Evolutionary conservation across 202 grass and related monocot species (phyloP).

Genomic region (Hordeum pubiflorum): DNA sequence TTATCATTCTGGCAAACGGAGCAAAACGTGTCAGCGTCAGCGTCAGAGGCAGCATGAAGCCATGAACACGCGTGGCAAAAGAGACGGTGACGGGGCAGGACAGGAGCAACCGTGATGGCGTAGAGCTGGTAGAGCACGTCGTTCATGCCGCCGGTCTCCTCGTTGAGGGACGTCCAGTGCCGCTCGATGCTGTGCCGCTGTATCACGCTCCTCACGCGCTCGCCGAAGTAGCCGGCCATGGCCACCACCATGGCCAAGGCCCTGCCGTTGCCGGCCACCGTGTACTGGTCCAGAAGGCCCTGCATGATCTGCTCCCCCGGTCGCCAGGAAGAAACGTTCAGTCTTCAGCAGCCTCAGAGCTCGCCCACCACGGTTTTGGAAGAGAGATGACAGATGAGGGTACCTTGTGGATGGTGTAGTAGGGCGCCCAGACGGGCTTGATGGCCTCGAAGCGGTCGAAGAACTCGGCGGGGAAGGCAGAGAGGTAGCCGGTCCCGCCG

Average conservation of each 20-base stretch:
- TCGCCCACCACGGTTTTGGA: neutral
- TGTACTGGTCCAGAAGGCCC: conserved; percentile 82
- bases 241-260: conserved; percentile 55
- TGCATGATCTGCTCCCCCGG: conserved; percentile 61
- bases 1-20: conserved; percentile 47
- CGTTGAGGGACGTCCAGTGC: conserved; percentile 83
- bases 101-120: conserved; percentile 46
- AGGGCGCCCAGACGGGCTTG: conserved; percentile 75
- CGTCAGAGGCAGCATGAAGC: neutral
- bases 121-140: conserved; percentile 95
- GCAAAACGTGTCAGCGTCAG: neutral
- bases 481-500: conserved; percentile 82
- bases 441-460: conserved; percentile 93
- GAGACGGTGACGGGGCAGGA: neutral
- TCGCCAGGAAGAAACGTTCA: neutral
- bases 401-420: conserved; percentile 97
- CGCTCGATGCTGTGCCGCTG: conserved; percentile 69
- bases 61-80: neutral
- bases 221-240: conserved; percentile 87
- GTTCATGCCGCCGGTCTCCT: conserved; percentile 98
- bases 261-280: conserved; percentile 48
- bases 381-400: neutral
- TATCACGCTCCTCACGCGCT: conserved; percentile 59
- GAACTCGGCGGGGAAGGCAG: conserved; percentile 86
- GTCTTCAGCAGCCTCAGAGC: neutral